phyloP scores from a whole-genome alignment of 768 basidiomycete species.

The Sarcodon aspratus region DNA sequence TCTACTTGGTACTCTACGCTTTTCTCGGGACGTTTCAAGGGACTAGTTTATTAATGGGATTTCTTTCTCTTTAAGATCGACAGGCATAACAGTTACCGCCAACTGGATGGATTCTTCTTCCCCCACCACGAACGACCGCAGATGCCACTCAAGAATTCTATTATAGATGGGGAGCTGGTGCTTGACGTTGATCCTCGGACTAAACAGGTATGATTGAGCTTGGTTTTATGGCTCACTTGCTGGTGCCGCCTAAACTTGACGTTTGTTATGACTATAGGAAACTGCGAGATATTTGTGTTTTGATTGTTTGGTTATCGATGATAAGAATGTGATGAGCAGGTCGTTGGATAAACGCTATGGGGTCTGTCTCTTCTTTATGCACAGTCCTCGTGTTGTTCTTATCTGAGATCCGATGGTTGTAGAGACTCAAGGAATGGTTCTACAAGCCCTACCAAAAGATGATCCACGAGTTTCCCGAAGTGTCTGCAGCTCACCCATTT shows the following conservation, averaged over 20 bases:
- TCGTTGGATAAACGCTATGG: constrained; percentile 83
- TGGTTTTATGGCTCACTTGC: not conserved
- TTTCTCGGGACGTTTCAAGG: not conserved
- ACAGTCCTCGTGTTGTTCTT: not conserved
- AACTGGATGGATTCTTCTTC: constrained; percentile 70
- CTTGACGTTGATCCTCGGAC: constrained; percentile 77
- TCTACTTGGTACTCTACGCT: constrained; percentile 51
- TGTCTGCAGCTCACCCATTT: constrained; percentile 61
- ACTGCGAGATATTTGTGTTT: constrained; percentile 79
- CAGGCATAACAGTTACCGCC: constrained; percentile 81
- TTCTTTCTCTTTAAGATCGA: constrained; percentile 56
- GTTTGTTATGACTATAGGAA: constrained; percentile 36
- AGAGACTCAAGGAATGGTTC: constrained; percentile 79
- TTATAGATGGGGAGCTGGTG: constrained; percentile 92
- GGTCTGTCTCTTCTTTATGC: constrained; percentile 34
- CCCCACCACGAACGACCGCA: constrained; percentile 74
- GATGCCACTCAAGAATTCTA: constrained; percentile 60
- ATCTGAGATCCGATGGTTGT: constrained; percentile 5
- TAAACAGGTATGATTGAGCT: constrained; percentile 38
- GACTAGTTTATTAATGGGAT: not conserved
- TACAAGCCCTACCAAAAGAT: constrained; percentile 69
- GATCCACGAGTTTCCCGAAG: constrained; percentile 56
- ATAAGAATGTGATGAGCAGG: constrained; percentile 77
- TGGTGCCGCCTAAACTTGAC: constrained; percentile 2
- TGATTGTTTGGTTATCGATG: constrained; percentile 83